Evolutionary conservation across 2,329 filamentous ascomycete species (phyloP).

Genomic region (Leptosphaerulina australis): DNA sequence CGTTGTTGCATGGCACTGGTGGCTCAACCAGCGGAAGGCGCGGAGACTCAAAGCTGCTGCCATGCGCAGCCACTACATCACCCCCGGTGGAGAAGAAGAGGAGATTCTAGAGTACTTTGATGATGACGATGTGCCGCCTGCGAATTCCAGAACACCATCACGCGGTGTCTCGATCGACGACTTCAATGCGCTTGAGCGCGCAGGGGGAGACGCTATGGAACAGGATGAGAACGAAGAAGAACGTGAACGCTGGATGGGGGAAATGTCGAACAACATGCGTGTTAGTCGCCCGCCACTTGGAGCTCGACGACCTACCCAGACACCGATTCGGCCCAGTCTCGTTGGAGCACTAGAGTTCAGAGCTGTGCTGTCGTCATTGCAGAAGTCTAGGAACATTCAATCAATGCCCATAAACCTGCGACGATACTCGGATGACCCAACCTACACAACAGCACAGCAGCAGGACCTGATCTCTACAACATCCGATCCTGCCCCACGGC

Average conservation of each 20-base stretch:
- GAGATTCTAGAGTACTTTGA: constrained; percentile 61
- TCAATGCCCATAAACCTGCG: constrained; percentile 71
- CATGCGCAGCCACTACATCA: constrained; percentile 75
- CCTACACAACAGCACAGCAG: constrained; percentile 53
- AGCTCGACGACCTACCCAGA: constrained; percentile 74
- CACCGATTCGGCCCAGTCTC: constrained; percentile 87
- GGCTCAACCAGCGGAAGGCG: constrained; percentile 67
- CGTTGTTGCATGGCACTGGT: constrained; percentile 94
- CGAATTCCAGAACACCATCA: constrained; percentile 46
- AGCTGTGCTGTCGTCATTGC: constrained; percentile 84
- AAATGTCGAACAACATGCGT: constrained; percentile 93
- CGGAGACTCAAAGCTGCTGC: constrained; percentile 70
- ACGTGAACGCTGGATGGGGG: constrained; percentile 69
- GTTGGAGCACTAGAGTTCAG: constrained; percentile 93
- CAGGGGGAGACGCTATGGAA: constrained; percentile 62
- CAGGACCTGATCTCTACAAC: constrained; percentile 55
- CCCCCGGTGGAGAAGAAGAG: constrained; percentile 63
- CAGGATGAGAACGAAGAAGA: constrained; percentile 66
- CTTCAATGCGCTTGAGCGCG: constrained; percentile 65
- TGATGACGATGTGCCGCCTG: constrained; percentile 60
- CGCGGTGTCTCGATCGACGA: constrained; percentile 65
- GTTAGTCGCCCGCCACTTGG: constrained; percentile 71
- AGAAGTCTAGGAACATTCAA: constrained; percentile 78
- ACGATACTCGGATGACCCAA: constrained; percentile 70
- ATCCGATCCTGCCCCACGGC: constrained; percentile 55